A percentile compares a stretch with the other conserved stretches of the same genome.
phyloP scores from a whole-genome alignment of 495 filamentous ascomycete genomes.

The Aspergillus conjunctus region DNA sequence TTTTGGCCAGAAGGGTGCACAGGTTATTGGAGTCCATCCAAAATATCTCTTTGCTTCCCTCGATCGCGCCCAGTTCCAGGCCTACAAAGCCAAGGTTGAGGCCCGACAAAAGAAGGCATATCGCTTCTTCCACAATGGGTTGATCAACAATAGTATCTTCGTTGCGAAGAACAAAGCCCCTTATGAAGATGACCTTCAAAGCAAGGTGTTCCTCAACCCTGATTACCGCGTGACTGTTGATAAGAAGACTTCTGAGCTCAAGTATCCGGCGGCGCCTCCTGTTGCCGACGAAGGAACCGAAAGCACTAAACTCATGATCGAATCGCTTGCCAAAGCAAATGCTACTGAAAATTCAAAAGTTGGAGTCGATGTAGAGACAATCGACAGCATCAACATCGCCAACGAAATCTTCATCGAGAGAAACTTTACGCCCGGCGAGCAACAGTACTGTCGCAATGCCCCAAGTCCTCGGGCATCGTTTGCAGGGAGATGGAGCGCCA shows the following conservation, averaged over 20 bases:
- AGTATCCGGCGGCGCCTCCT: conserved; percentile 65
- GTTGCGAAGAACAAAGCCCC: conserved; percentile 89
- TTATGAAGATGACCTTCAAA: conserved; percentile 84
- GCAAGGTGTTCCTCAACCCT: conserved; percentile 91
- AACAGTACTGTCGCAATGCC: conserved; percentile 81
- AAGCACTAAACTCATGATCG: conserved; percentile 74
- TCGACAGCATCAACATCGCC: conserved; percentile 81
- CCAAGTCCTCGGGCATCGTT: conserved; percentile 79
- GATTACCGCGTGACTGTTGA: conserved; percentile 81
- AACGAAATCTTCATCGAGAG: conserved; percentile 94
- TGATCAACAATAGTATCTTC: conserved; percentile 97
- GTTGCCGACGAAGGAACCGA: conserved; percentile 59
- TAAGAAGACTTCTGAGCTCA: conserved; percentile 77
- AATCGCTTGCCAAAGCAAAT: conserved; percentile 73
- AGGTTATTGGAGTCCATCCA: conserved; percentile 94
- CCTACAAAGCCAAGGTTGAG: conserved; percentile 85
- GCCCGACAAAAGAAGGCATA: conserved; percentile 97
- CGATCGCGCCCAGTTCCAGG: conserved; percentile 76
- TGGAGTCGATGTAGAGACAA: conserved; percentile 88
- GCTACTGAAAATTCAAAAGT: conserved; percentile 76
- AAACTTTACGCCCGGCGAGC: conserved; percentile 86
- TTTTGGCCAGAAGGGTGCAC: conserved; percentile 98
- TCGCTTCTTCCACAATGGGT: conserved; percentile 93
- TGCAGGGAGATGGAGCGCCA: conserved; percentile 92
- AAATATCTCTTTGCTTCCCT: conserved; percentile 96